phyloP scores from a whole-genome alignment of 805 yeast species.

The Schwanniomyces pseudopolymorphus region DNA sequence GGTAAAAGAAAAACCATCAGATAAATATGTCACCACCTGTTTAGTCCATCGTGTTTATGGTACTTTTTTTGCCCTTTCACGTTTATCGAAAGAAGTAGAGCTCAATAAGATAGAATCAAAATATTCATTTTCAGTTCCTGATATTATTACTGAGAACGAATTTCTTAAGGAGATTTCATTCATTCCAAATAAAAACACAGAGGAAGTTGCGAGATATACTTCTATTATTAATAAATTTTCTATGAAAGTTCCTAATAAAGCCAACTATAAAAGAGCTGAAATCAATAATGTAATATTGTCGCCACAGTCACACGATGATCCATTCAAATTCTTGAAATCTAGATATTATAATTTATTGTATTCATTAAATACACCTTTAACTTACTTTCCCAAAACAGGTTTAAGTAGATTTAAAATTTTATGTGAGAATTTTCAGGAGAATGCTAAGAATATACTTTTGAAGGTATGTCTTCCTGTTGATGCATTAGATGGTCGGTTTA shows the following conservation, averaged over 20 bases:
- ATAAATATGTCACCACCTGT: constrained; percentile 11
- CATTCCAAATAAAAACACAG: neutral
- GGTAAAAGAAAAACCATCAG: constrained; percentile 10
- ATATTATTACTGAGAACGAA: neutral
- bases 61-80: constrained; percentile 11
- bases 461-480: constrained; percentile 33
- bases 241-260: constrained; percentile 15
- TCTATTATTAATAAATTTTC: constrained; percentile 8
- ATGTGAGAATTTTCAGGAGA: constrained; percentile 26
- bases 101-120: constrained; percentile 6
- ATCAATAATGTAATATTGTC: constrained; percentile 2
- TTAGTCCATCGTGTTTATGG: constrained; percentile 11
- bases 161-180: neutral
- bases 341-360: constrained; percentile 38
- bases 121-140: neutral
- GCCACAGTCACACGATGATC: constrained; percentile 19
- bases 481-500: constrained; percentile 44
- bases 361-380: constrained; percentile 39
- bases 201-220: neutral
- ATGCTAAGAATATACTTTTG: constrained; percentile 21
- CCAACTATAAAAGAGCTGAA: neutral
- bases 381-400: constrained; percentile 48
- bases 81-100: constrained; percentile 7
- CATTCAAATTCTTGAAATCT: constrained; percentile 28
- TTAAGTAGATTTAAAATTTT: constrained; percentile 45